Evolutionary conservation across 2,329 filamentous ascomycete genomes (phyloP).

Genomic region (Verticillium tricorpus): DNA sequence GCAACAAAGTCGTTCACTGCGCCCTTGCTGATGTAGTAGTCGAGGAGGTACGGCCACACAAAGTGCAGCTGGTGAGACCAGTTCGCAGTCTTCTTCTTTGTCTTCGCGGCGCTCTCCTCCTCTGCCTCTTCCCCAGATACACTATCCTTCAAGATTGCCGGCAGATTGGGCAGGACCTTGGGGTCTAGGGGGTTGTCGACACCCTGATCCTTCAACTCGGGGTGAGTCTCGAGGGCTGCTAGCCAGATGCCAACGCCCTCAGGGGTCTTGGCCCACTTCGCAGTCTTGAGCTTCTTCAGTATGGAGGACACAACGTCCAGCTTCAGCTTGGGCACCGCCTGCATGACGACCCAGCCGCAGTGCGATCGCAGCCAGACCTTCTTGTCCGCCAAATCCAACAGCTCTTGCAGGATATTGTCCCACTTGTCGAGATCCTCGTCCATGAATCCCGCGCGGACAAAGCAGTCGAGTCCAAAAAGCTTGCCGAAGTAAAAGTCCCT

Average conservation of each 20-base stretch:
- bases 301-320: conserved; percentile 53
- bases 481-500: conserved; percentile 81
- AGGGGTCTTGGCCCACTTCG: conserved; percentile 70
- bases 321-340: conserved; percentile 62
- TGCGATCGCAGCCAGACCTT: conserved; percentile 88
- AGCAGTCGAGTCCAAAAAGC: conserved; percentile 80
- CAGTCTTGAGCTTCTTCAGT: conserved; percentile 56
- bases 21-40: conserved; percentile 38
- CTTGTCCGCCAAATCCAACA: conserved; percentile 71
- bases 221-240: conserved; percentile 59
- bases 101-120: conserved; percentile 21
- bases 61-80: conserved; percentile 82
- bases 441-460: conserved; percentile 73
- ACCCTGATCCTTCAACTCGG: conserved; percentile 58
- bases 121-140: conserved; percentile 40
- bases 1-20: conserved; percentile 55
- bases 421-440: conserved; percentile 58
- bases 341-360: conserved; percentile 77
- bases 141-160: conserved; percentile 75
- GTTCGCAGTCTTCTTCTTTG: conserved; percentile 59
- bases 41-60: conserved; percentile 79
- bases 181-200: conserved; percentile 75
- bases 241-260: conserved; percentile 92
- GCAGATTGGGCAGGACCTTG: conserved; percentile 64
- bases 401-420: conserved; percentile 63